Evolutionary conservation across 768 basidiomycete species (phyloP), one percentile per base, ranked within the genome.

Genomic region (Boletus rubropictus): DNA sequence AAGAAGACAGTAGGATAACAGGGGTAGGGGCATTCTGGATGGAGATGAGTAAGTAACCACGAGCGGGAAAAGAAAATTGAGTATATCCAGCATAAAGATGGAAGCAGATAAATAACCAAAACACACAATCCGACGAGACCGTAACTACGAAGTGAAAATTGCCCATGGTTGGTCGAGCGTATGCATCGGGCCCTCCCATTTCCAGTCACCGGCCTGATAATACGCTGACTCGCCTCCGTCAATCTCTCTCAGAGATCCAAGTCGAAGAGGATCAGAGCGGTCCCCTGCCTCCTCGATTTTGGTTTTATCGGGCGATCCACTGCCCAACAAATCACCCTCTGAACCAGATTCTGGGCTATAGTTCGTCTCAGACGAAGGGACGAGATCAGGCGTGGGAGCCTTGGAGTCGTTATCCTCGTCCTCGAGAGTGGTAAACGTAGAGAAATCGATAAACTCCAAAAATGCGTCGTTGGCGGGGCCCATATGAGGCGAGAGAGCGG

Each of bases 171-270:
- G 80, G 6, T 88, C 86, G 52, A 73, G 60, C 35, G 76, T 67
- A 50, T 74, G 67, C 84, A 89, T 86, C 29, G 72, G 61, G 53
- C 77, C 74, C 45, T 86, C 86, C 79, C 80, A 89, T 67, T 84
- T 88, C 82, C 82, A 89, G 34, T 75, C 75, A 28, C 57, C 53
- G 17, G 57, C 27, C 51, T 71, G 67, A 67, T 79, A 88, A 61
- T 82, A 87, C 39, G 82, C 73, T 15, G 79, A 77, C 68, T 87
- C 84, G 42, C 86, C 85, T 34, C 84, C 84, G 56, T 87, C 84
- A 29, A 89, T 79, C 63, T 85, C 85, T 60, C 79, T 78, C 71
- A 78, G 80, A 43, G 76, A 63, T 38, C 80, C 79, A 31, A 85
- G 65, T 41, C 80, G 74, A 48, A 85, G 68, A 24, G 73, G 69